Base-by-base conservation (phyloP, 805 yeast genomes). In the Cyberlindnera suaveolens region DNA sequence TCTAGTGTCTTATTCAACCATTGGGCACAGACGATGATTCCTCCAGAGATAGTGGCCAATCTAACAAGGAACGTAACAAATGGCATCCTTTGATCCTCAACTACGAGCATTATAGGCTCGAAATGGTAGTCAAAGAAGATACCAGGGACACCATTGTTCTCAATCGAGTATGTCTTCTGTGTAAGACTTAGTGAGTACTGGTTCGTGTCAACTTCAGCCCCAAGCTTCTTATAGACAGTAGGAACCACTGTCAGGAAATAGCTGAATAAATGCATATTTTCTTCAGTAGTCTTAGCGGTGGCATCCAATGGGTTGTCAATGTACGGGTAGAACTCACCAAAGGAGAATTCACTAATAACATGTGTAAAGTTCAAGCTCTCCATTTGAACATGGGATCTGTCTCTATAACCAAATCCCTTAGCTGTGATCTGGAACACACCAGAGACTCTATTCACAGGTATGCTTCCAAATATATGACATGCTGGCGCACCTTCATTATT, bases 341-440 rank as follows among this genome's bases (percentile, higher is more conserved):
- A 91, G 10, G 97, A 88, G 49, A 89, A 77, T 62, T 91, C 98
- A 46, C 77, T 77, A 46, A 93, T 82, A 5, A 78, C 78, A 63
- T 93, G 99, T 1, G 96, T 75, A 59, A 91, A 84, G 57, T 91
- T 85, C 45, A 86, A 64, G 18, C 72, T 64, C 33, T 77, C 77
- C 7, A 56, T 30, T 1, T 76, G 77, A 10, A 73, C 70, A 35
- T 64, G 63, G 37, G 75, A 66, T 45, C 76, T 63, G 17, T 50
- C 51, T 32, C 64, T 51, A 48, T 80, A 81, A 1, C 86, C 90
- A 49, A 67, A 66, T 0, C 95, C 95, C 53, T 76, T 80, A 3
- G 85, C 88, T 2, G 90, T 84, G 38, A 93, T 82, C 54, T 83
- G 90, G 56, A 93, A 77, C 48, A 83, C 88, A 7, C 99, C 99